Evolutionary conservation across 1,139 yeast species (phyloP).

Genomic region (Blastobotrys petasosporus): DNA sequence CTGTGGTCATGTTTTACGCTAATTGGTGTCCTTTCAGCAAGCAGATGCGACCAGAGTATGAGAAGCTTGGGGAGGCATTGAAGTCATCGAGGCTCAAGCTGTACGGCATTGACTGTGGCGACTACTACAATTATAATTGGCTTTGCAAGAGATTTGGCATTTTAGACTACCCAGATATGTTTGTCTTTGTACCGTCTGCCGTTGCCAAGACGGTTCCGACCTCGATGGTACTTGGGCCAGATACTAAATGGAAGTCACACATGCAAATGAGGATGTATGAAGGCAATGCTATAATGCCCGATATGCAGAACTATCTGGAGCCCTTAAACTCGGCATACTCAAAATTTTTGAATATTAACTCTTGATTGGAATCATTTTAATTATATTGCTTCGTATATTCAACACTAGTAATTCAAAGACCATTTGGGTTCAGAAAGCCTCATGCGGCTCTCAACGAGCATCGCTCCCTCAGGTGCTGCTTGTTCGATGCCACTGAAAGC

Average conservation of each 20-base stretch:
- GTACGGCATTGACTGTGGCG: conserved; percentile 85
- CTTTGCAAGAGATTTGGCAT: conserved; percentile 4
- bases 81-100: conserved; percentile 60
- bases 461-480: too few relatives aligned
- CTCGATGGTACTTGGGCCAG: not conserved
- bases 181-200: not conserved
- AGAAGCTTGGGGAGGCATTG: conserved; percentile 52
- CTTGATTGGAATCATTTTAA: too few relatives aligned
- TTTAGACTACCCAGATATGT: conserved; percentile 3
- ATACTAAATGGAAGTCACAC: not conserved
- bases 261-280: too few relatives aligned
- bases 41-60: conserved; percentile 57
- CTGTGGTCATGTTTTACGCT: conserved; percentile 88
- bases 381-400: too few relatives aligned
- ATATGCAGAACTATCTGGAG: too few relatives aligned
- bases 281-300: too few relatives aligned
- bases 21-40: conserved; percentile 96
- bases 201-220: not conserved
- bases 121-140: conserved; percentile 16
- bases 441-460: too few relatives aligned
- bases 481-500: too few relatives aligned
- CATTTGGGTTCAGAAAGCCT: too few relatives aligned
- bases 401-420: too few relatives aligned
- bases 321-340: too few relatives aligned
- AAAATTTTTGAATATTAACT: too few relatives aligned